phyloP scores from a whole-genome alignment of 2,329 filamentous ascomycete species.

The Albifimbria verrucaria region DNA sequence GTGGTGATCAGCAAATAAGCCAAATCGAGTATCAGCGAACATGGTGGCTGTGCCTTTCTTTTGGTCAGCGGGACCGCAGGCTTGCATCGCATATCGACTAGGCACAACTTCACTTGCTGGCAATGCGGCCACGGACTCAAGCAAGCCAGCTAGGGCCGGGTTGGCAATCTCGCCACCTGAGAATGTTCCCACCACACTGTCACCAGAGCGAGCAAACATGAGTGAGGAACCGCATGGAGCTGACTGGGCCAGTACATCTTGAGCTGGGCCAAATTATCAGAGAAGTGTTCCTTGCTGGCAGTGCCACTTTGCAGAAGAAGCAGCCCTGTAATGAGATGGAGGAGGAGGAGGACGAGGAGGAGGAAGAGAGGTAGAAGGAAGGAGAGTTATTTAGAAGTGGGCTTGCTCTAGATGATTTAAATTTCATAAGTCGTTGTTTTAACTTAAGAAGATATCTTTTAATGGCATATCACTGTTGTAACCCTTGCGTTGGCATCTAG shows the following conservation, averaged over 20 bases:
- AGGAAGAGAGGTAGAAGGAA: too few species aligned
- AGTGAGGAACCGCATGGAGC: not conserved
- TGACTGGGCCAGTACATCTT: not conserved
- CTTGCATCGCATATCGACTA: not conserved
- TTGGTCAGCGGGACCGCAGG: not conserved
- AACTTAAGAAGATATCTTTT: too few species aligned
- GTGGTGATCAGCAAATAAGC: not conserved
- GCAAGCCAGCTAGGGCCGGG: not conserved
- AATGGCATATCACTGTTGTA: too few species aligned
- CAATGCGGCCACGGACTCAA: not conserved
- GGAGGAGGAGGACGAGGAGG: too few species aligned
- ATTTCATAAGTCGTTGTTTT: too few species aligned
- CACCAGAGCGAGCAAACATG: not conserved
- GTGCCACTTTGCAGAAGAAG: not conserved
- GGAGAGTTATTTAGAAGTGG: too few species aligned
- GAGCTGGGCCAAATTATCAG: not conserved
- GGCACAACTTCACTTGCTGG: not conserved
- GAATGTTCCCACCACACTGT: not conserved
- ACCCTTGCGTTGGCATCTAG: too few species aligned
- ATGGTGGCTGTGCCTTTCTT: not conserved
- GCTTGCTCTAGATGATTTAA: too few species aligned
- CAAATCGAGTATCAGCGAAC: not conserved
- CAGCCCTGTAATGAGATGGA: too few species aligned
- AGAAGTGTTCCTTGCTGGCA: not conserved
- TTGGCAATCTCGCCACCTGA: not conserved